Percentiles rank a stretch among this genome's conserved stretches.
phyloP scores from a whole-genome alignment of 331 rosid species.

The Spiraea crenata region DNA sequence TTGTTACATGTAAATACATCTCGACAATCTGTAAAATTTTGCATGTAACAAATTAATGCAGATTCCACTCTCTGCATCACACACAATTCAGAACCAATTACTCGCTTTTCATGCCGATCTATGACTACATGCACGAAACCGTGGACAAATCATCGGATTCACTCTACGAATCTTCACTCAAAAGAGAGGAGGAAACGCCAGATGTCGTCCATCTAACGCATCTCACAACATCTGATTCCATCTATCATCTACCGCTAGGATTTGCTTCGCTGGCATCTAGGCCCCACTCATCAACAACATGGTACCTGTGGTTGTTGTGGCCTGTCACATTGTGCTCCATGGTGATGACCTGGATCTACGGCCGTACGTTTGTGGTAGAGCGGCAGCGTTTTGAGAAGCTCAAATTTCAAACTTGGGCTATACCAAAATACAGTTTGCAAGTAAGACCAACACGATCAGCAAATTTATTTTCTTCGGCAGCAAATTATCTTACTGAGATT shows the following conservation, averaged over 20 bases:
- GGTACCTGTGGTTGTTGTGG: constrained; percentile 66
- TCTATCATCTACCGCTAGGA: constrained; percentile 60
- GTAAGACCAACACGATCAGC: not conserved
- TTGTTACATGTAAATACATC: no score
- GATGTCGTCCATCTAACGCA: constrained; percentile 72
- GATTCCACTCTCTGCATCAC: constrained; percentile 79
- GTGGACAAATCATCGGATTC: constrained; percentile 50
- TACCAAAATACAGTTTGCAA: constrained; percentile 47
- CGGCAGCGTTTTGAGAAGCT: constrained; percentile 45
- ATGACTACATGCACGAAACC: constrained; percentile 66
- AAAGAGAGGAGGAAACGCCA: constrained; percentile 40
- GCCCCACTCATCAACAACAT: constrained; percentile 43
- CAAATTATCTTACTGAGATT: not conserved
- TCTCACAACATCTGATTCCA: constrained; percentile 62
- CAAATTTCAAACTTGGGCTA: constrained; percentile 67
- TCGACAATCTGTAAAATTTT: no score
- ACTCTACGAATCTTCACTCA: constrained; percentile 38
- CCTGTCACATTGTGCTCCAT: constrained; percentile 65
- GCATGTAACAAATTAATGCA: constrained; percentile 6
- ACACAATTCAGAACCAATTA: constrained; percentile 74
- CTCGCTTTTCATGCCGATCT: constrained; percentile 75
- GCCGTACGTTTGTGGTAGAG: constrained; percentile 58
- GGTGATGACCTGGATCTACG: constrained; percentile 50
- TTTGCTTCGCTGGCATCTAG: constrained; percentile 61
- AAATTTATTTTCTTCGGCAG: not conserved